Conservation (phyloP, 768 basidiomycete genomes). For the Asterophora lycoperdoides region DNA sequence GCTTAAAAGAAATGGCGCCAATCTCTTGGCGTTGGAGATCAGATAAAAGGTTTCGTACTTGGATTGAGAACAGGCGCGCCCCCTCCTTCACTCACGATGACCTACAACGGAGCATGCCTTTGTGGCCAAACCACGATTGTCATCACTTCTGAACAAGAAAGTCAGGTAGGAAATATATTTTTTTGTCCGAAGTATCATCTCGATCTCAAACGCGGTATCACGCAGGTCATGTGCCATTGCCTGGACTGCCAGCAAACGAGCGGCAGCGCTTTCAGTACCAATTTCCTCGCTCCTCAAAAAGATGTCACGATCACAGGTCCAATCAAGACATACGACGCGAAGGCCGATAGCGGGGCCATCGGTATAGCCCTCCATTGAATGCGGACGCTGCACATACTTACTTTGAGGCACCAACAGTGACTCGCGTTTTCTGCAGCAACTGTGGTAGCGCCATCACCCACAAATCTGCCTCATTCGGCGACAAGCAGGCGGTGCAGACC, state of each 20-base stretch:
- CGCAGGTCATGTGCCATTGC: constrained; percentile 35
- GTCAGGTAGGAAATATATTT: constrained; percentile 20
- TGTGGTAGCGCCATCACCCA: constrained; percentile 37
- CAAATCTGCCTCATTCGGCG: constrained; percentile 29
- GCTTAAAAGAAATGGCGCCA: no score
- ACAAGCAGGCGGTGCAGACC: constrained; percentile 33
- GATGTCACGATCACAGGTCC: constrained; percentile 31
- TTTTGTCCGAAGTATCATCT: not conserved
- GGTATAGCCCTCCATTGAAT: constrained; percentile 18
- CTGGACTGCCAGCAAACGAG: constrained; percentile 33
- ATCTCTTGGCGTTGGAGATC: no score
- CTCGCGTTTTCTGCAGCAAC: constrained; percentile 34
- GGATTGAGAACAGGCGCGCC: no score
- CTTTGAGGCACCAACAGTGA: constrained; percentile 18
- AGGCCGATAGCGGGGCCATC: constrained; percentile 29
- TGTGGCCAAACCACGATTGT: constrained; percentile 30
- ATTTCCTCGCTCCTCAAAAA: constrained; percentile 30
- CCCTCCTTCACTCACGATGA: constrained; percentile 12
- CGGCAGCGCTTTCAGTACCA: constrained; percentile 37
- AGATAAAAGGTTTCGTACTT: no score
- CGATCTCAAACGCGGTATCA: not conserved
- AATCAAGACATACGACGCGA: constrained; percentile 25
- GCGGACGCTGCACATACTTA: not conserved
- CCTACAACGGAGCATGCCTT: constrained; percentile 28
- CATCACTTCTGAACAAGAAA: constrained; percentile 21